Base-by-base conservation (phyloP, 148 eudicot genomes). In the Camellia granthamiana region DNA sequence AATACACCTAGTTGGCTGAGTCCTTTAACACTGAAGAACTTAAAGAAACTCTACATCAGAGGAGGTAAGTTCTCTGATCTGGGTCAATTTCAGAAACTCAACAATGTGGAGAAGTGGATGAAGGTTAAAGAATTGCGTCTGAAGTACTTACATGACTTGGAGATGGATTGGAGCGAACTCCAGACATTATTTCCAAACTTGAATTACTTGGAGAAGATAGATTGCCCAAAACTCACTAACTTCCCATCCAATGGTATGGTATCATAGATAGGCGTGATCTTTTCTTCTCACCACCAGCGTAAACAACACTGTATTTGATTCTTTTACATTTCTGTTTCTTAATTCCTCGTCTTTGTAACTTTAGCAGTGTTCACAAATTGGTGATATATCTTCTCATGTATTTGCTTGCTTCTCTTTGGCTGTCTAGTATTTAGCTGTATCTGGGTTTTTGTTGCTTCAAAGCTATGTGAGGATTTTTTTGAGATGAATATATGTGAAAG, bases 11-110 rank as follows among this genome's bases (percentile, higher is more conserved):
- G 12, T 11, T 90, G 86, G 85, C 70, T 76, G 73, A 77, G 14
- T 8, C 80, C 81, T 14, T 14, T 3, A 0, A 73, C 77, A 5
- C 61, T 85, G 77, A 7, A 46, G 30, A 51, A 30, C 4, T 52
- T 90, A 76, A 44, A 71, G 79, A 86, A 86, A 67, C 80, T 90
- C 2, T 90, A 86, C 67, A 80, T 90, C 23, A 86, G 87, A 62
- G 91, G 89, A 4, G 92, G 92, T 3, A 75, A 82, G 15, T 67
- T 90, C 3, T 43, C 47, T 66, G 83, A 79, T 56, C 78, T 84
- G 44, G 82, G 79, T 67, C 78, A 79, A 21, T 61, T 63, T 63
- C 82, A 78, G 21, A 79, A 72, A n/a, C 30, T 23, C 30, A 0
- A 23, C 30, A 23, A 23, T 0, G 3, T 6, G 16, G 15, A 41